Conservation (phyloP, 2,329 filamentous ascomycete species). For the Ceratocystis alfenasii region DNA sequence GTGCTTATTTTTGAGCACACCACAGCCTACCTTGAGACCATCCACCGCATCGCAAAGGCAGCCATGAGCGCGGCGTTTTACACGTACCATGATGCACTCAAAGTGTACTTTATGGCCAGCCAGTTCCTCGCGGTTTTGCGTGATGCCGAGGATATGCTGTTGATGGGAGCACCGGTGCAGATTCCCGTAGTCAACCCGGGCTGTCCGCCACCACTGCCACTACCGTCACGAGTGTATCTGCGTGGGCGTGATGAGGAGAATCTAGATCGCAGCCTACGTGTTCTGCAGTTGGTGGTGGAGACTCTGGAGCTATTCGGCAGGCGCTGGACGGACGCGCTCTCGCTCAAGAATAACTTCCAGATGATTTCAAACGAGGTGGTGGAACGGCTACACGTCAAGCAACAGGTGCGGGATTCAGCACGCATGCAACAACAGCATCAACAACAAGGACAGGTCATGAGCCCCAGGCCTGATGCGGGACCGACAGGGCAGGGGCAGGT, state of each 20-base stretch:
- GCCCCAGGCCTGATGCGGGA: not conserved
- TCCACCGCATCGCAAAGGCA: slow-evolving; percentile 55
- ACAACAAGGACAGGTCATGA: slow-evolving; percentile 24
- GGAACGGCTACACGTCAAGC: slow-evolving; percentile 34
- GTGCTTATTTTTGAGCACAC: slow-evolving; percentile 76
- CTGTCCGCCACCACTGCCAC: slow-evolving; percentile 40
- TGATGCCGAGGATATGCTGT: slow-evolving; percentile 44
- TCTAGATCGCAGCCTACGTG: slow-evolving; percentile 43
- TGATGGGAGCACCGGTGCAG: slow-evolving; percentile 37
- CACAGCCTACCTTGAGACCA: slow-evolving; percentile 65
- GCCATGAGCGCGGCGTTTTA: slow-evolving; percentile 53
- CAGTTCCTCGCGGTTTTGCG: slow-evolving; percentile 51
- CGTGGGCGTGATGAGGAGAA: slow-evolving; percentile 36
- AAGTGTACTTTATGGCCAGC: slow-evolving; percentile 63
- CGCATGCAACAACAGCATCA: slow-evolving; percentile 27
- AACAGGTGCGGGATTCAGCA: slow-evolving; percentile 27
- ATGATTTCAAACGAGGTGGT: slow-evolving; percentile 36
- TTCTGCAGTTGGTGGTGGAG: slow-evolving; percentile 42
- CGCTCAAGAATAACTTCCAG: slow-evolving; percentile 44
- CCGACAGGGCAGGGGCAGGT: slow-evolving; percentile 14
- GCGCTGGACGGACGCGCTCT: slow-evolving; percentile 46
- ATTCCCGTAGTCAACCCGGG: slow-evolving; percentile 36
- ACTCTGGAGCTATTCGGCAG: slow-evolving; percentile 46
- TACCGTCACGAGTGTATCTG: slow-evolving; percentile 35
- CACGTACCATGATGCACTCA: slow-evolving; percentile 77